Evolutionary conservation across 148 eudicot genomes (phyloP), one percentile per base, ranked within the genome.

Genomic region (Camellia sinensis): DNA sequence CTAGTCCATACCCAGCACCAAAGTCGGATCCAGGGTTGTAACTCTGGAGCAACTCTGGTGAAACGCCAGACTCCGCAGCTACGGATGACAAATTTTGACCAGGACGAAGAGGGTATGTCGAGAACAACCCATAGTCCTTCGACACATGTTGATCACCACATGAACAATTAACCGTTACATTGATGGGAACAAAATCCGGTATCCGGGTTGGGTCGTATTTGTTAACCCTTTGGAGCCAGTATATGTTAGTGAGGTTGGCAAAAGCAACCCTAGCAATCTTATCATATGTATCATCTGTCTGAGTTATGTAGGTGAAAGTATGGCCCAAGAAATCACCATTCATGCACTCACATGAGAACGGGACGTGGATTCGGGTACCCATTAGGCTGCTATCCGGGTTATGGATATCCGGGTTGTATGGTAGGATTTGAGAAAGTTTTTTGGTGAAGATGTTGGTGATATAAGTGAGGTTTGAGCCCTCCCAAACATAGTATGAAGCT

Each of bases 321-420:
- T 87, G 94, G n/a, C 94, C 98, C 74, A 92, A 60, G 80, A 88
- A 90, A 29, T 87, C 87, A 2, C 89, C 92, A 77, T 89, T 88
- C 21, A 91, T 69, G 81, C 96, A 92, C 48, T 87, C 87, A 67
- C 98, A 92, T 0, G 94, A 74, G 43, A 87, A 92, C 10, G 94
- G 98, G 3, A 92, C 77, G 63, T 85, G 83, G 73, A 94, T 45
- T 29, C 94, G 85, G 0, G 75, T 43, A 8, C 69, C 85, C 41
- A 76, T 66, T 8, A n/a, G 57, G n/a, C 83, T 64, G 68, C 64
- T 82, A 13, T 88, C 91, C 41, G 79, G 76, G 73, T 83, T 84
- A 2, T 80, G 57, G 2, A 89, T 46, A 15, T 78, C 73, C 11
- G 90, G 94, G 43, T 91, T 90, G 87, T 83, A 86, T 12, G 21